Evolutionary conservation across 176 grass and related monocot genomes (phyloP).

Genomic region (Musa beccarii): DNA sequence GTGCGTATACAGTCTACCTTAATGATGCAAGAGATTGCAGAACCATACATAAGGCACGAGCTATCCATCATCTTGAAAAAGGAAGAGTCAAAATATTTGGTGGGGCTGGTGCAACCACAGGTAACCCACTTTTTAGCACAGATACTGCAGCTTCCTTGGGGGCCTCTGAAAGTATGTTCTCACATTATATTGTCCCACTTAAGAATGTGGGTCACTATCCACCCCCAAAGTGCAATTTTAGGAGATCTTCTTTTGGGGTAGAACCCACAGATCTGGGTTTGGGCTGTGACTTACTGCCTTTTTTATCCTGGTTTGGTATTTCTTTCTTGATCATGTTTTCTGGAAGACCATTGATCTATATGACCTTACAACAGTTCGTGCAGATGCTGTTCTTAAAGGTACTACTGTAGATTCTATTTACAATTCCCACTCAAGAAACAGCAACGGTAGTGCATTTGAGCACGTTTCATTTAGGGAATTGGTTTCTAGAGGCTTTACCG

Average conservation of each 20-base stretch:
- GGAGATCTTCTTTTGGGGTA: no score
- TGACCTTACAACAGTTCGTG: not conserved
- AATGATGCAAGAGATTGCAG: constrained; percentile 15
- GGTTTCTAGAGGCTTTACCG: constrained; percentile 4
- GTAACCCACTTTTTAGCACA: constrained; percentile 8
- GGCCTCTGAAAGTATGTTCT: constrained; percentile 2
- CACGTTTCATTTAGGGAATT: constrained; percentile 14
- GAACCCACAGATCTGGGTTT: no score
- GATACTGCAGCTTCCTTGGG: not conserved
- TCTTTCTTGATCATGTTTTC: no score
- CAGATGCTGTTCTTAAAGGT: constrained; percentile 5
- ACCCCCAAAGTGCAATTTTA: not conserved
- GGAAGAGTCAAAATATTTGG: constrained; percentile 4
- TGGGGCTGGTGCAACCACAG: constrained; percentile 1
- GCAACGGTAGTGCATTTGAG: not conserved
- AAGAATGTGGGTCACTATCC: not conserved
- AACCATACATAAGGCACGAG: constrained; percentile 5
- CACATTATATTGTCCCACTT: not conserved
- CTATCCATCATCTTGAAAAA: constrained; percentile 10
- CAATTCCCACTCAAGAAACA: not conserved
- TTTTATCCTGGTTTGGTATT: not conserved
- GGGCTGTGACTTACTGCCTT: no score
- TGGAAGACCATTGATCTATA: not conserved
- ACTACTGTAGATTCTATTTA: not conserved
- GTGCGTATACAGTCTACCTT: not conserved